A percentile compares a stretch with the other conserved stretches of the same genome.
Conservation (phyloP, 345 rosid species). For the Citrus australasica region DNA sequence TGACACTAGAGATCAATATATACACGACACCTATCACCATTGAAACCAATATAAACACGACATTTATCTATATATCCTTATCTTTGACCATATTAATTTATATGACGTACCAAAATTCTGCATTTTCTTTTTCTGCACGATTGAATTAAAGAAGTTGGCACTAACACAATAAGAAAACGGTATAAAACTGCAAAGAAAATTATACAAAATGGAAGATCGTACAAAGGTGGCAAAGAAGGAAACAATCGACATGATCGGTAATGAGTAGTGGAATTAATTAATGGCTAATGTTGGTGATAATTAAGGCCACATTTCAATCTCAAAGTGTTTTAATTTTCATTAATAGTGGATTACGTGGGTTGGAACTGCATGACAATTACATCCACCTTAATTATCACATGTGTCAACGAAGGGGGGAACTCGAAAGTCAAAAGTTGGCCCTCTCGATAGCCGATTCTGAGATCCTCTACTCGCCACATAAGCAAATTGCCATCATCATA, state of each 20-base stretch:
- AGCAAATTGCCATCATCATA: background rate
- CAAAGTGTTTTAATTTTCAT: background rate
- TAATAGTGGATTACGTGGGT: background rate
- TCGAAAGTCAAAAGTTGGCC: background rate
- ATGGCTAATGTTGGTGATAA: background rate
- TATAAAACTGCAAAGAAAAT: background rate
- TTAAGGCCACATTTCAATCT: background rate
- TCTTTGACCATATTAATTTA: background rate
- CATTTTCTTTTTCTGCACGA: too few species aligned
- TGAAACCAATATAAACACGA: too few species aligned
- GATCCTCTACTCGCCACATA: background rate
- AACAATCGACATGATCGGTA: background rate
- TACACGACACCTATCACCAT: too few species aligned
- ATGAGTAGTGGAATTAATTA: background rate
- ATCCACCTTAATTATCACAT: background rate
- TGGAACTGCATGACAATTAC: background rate
- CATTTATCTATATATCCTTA: too few species aligned
- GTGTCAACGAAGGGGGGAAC: background rate
- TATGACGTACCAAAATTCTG: background rate
- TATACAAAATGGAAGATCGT: background rate
- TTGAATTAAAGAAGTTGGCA: background rate
- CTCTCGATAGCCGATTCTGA: background rate
- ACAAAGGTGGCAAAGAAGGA: slow-evolving; percentile 1
- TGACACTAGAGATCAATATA: too few species aligned
- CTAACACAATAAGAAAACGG: background rate